A percentile compares a stretch with the other conserved stretches of the same genome.
phyloP scores from a whole-genome alignment of 768 basidiomycete species.

The Mycena capillaripes region DNA sequence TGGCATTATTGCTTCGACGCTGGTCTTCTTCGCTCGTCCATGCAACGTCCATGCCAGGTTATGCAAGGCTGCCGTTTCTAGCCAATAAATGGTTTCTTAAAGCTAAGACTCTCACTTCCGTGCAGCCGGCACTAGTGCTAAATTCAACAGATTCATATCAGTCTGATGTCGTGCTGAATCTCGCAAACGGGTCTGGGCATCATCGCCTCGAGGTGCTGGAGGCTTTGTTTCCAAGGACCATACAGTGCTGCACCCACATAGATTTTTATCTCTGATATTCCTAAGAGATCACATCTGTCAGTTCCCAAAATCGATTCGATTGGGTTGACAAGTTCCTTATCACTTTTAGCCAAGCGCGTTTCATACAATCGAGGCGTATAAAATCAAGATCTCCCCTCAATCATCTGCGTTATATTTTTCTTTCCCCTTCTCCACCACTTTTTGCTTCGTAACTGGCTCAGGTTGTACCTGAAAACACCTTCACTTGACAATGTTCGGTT shows the following conservation, averaged over 20 bases:
- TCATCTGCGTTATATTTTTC: neutral
- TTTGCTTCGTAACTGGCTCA: neutral
- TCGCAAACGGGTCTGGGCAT: neutral
- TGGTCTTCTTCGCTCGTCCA: too few relatives aligned
- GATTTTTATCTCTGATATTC: slow-evolving; percentile 1
- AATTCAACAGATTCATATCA: neutral
- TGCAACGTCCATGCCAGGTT: too few relatives aligned
- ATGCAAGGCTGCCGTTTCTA: too few relatives aligned
- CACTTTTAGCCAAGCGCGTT: slow-evolving; percentile 14
- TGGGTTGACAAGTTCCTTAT: slow-evolving; percentile 7
- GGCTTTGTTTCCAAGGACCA: neutral
- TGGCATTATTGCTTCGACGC: too few relatives aligned
- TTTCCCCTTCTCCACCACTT: neutral
- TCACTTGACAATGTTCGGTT: slow-evolving; percentile 20
- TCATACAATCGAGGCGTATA: neutral
- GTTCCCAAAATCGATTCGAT: neutral
- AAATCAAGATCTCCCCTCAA: neutral
- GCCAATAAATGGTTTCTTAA: too few relatives aligned
- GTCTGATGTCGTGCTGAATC: too few relatives aligned
- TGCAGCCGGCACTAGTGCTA: neutral
- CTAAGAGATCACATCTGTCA: neutral
- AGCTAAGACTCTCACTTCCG: neutral
- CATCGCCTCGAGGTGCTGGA: too few relatives aligned
- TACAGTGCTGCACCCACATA: neutral
- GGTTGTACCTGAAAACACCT: slow-evolving; percentile 7